A percentile compares a stretch with the other conserved stretches of the same genome.
phyloP scores from a whole-genome alignment of 495 filamentous ascomycete species.

The Penicillium subrubescens region DNA sequence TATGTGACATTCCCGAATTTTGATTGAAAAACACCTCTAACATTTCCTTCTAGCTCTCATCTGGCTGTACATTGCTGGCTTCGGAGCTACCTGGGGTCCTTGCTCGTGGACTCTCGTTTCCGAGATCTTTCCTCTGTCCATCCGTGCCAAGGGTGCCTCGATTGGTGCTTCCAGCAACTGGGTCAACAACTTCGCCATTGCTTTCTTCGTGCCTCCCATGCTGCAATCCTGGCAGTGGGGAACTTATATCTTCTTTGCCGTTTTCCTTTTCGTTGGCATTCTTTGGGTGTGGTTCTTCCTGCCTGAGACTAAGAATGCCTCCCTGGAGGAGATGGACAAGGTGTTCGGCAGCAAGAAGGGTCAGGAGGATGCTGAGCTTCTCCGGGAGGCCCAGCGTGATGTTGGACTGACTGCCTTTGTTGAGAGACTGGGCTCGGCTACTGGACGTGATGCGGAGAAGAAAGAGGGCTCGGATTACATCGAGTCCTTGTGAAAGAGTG shows the following conservation, averaged over 20 bases:
- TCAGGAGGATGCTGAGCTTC: constrained; percentile 35
- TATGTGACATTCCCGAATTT: constrained; percentile 25
- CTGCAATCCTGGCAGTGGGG: constrained; percentile 48
- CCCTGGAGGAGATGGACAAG: constrained; percentile 65
- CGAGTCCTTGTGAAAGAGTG: constrained; percentile 19
- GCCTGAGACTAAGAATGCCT: constrained; percentile 63
- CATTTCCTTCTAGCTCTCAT: constrained; percentile 31
- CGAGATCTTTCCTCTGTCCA: constrained; percentile 50
- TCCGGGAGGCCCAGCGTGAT: constrained; percentile 32
- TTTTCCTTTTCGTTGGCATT: constrained; percentile 36
- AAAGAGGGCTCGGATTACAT: constrained; percentile 25
- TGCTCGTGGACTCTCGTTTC: constrained; percentile 30
- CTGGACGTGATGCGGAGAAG: constrained; percentile 24
- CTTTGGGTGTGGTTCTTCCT: constrained; percentile 51
- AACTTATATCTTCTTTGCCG: constrained; percentile 50
- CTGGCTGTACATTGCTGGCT: constrained; percentile 47
- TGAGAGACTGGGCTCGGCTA: constrained; percentile 22
- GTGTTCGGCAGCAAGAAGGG: constrained; percentile 46
- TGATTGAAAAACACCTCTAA: constrained; percentile 13
- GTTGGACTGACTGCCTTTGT: constrained; percentile 31
- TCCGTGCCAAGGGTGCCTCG: constrained; percentile 47
- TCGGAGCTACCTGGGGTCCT: constrained; percentile 65
- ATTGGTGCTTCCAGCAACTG: constrained; percentile 48
- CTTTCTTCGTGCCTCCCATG: constrained; percentile 51
- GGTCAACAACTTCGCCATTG: constrained; percentile 54